Conservation (phyloP, 768 basidiomycete genomes). For the Erythrobasidium yunnanense region DNA sequence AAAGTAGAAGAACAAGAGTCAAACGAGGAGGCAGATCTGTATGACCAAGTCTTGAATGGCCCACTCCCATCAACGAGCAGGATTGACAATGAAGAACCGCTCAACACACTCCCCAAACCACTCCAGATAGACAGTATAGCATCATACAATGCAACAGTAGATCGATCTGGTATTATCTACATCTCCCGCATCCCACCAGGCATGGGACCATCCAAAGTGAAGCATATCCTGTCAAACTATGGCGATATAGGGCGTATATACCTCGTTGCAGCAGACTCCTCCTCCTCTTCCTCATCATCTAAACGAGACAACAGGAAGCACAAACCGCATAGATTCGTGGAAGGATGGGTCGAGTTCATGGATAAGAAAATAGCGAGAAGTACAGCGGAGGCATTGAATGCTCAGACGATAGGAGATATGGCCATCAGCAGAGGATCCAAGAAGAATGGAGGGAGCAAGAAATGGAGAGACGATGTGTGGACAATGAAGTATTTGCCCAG, state of each 20-base stretch:
- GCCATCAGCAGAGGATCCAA: background rate
- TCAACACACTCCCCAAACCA: constrained; percentile 16
- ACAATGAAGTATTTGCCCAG: constrained; percentile 97
- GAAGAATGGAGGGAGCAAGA: constrained; percentile 10
- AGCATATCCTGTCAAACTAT: constrained; percentile 78
- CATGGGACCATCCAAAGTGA: constrained; percentile 91
- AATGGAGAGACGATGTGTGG: constrained; percentile 92
- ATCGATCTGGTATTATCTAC: constrained; percentile 54
- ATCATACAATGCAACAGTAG: constrained; percentile 14
- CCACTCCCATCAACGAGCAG: constrained; percentile 9
- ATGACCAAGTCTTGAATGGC: constrained; percentile 19
- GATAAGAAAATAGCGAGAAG: constrained; percentile 82
- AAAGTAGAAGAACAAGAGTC: background rate
- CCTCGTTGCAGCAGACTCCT: constrained; percentile 43
- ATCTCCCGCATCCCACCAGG: constrained; percentile 94
- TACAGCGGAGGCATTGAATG: constrained; percentile 90
- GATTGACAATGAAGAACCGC: background rate
- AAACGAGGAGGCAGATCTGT: constrained; percentile 15
- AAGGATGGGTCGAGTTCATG: constrained; percentile 97
- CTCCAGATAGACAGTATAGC: constrained; percentile 25
- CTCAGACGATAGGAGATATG: constrained; percentile 66
- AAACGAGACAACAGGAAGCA: constrained; percentile 25
- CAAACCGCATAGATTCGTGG: constrained; percentile 57
- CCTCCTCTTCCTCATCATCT: background rate
- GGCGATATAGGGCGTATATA: constrained; percentile 88